Evolutionary conservation across 2,329 filamentous ascomycete species (phyloP).

Genomic region (Saccharata proteae): DNA sequence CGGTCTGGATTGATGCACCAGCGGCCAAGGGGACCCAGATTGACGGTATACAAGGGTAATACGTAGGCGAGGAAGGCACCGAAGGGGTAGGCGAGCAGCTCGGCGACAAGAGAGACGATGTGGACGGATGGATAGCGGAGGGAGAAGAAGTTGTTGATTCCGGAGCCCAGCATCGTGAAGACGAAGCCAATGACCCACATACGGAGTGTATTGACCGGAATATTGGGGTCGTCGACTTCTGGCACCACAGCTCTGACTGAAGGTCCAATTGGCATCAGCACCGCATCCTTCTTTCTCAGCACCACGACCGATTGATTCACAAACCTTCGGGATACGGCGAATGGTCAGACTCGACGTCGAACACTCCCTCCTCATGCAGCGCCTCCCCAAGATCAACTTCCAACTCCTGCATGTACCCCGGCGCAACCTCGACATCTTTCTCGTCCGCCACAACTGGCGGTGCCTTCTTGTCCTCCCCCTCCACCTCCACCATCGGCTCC

Average conservation of each 20-base stretch:
- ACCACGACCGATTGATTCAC: not conserved
- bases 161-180: slow-evolving; percentile 15
- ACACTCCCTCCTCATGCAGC: slow-evolving; percentile 3
- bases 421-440: slow-evolving; percentile 4
- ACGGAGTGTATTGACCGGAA: slow-evolving; percentile 5
- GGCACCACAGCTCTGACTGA: slow-evolving; percentile 6
- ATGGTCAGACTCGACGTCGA: slow-evolving; percentile 7
- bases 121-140: slow-evolving; percentile 19
- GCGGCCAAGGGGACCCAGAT: slow-evolving; percentile 42
- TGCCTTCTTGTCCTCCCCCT: slow-evolving; percentile 3
- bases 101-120: slow-evolving; percentile 18
- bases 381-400: slow-evolving; percentile 6
- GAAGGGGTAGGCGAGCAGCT: slow-evolving; percentile 12
- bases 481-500: no score
- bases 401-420: slow-evolving; percentile 5
- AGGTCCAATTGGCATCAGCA: not conserved
- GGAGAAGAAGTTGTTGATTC: slow-evolving; percentile 19
- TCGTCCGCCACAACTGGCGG: slow-evolving; percentile 1
- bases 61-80: slow-evolving; percentile 26
- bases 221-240: slow-evolving; percentile 7
- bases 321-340: slow-evolving; percentile 8
- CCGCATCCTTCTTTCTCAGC: not conserved
- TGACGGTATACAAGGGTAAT: slow-evolving; percentile 13
- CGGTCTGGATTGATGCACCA: slow-evolving; percentile 40
- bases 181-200: slow-evolving; percentile 18